Evolutionary conservation across 2,329 filamentous ascomycete species (phyloP).

Genomic region (Alternaria infectoria): DNA sequence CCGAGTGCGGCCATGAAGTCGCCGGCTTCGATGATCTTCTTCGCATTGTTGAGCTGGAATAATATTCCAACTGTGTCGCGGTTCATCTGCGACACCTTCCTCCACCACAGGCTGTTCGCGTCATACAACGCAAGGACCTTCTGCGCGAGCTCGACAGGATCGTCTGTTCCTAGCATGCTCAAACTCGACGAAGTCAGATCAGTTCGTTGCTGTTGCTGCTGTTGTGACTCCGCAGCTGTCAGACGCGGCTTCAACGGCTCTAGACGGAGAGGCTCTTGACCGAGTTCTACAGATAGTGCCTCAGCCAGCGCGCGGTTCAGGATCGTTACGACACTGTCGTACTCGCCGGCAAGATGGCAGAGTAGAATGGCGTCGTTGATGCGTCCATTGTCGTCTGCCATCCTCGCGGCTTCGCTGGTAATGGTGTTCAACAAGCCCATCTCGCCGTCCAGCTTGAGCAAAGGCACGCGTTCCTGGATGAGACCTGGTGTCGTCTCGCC

Average conservation of each 20-base stretch:
- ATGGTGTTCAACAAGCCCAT: conserved; percentile 90
- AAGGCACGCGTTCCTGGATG: conserved; percentile 81
- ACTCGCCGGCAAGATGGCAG: conserved; percentile 93
- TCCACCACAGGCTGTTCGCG: conserved; percentile 64
- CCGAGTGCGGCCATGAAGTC: conserved; percentile 69
- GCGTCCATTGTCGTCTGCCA: conserved; percentile 92
- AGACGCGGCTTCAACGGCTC: conserved; percentile 79
- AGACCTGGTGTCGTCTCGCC: conserved; percentile 84
- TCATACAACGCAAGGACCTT: conserved; percentile 70
- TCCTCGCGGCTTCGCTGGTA: conserved; percentile 87
- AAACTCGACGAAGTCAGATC: conserved; percentile 55
- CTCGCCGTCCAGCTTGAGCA: conserved; percentile 81
- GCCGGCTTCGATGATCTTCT: conserved; percentile 63
- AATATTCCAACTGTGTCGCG: conserved; percentile 65
- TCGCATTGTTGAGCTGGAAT: conserved; percentile 66
- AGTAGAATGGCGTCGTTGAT: conserved; percentile 92
- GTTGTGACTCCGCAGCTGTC: conserved; percentile 36
- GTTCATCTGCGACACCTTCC: conserved; percentile 64
- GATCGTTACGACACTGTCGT: conserved; percentile 90
- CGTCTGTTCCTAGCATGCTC: conserved; percentile 71
- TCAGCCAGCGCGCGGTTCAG: conserved; percentile 90
- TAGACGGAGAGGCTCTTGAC: conserved; percentile 77
- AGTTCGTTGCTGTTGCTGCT: conserved; percentile 38
- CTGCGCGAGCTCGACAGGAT: conserved; percentile 67
- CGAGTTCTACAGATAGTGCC: conserved; percentile 83